phyloP scores from a whole-genome alignment of 2,329 filamentous ascomycete species.

The Endoconidiophora laricicola region DNA sequence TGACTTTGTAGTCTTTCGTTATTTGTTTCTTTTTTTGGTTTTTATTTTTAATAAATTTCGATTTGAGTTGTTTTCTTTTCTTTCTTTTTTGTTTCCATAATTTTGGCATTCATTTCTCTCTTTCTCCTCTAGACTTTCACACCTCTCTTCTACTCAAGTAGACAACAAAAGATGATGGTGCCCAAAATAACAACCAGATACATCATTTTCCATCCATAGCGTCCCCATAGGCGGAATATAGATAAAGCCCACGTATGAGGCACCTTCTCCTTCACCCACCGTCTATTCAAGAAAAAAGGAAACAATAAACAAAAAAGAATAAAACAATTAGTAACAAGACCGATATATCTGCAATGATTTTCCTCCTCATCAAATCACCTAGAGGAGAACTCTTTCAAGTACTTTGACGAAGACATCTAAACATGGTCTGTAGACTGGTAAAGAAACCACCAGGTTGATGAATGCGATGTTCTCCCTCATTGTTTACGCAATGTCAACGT shows the following conservation, averaged over 20 bases:
- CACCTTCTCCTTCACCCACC: too few relatives aligned
- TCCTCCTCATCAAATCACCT: not conserved
- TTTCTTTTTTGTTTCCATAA: conserved; percentile 9
- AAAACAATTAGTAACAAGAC: not conserved
- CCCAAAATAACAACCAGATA: not conserved
- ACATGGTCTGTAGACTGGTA: too few relatives aligned
- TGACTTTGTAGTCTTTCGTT: not conserved
- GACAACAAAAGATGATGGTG: not conserved
- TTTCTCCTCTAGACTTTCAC: conserved; percentile 1
- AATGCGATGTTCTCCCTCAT: not conserved
- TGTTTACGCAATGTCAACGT: conserved; percentile 23
- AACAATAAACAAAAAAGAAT: not conserved
- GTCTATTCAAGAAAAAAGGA: too few relatives aligned
- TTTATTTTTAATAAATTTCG: conserved; percentile 7
- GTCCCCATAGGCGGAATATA: not conserved
- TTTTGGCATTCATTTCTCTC: conserved; percentile 11
- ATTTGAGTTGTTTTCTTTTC: conserved; percentile 10
- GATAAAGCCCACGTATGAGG: not conserved
- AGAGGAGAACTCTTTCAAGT: not conserved
- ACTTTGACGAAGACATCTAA: too few relatives aligned
- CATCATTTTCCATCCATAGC: not conserved
- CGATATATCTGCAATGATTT: too few relatives aligned
- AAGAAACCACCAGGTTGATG: too few relatives aligned
- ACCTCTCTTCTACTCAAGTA: not conserved
- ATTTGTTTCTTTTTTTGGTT: conserved; percentile 9